Evolutionary conservation across 768 basidiomycete species (phyloP).

Genomic region (Suillus ampliporus): DNA sequence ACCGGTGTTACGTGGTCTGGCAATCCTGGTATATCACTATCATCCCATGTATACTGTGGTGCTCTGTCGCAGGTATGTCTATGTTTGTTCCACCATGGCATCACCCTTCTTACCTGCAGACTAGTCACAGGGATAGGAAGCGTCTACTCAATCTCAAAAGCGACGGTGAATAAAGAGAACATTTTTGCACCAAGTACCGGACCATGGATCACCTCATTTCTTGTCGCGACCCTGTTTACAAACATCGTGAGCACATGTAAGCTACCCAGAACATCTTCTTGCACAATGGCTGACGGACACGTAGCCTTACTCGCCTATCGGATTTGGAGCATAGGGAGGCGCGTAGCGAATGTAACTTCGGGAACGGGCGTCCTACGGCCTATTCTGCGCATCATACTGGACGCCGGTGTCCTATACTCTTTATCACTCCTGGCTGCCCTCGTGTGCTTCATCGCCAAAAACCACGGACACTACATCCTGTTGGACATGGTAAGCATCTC

Average conservation of each 20-base stretch:
- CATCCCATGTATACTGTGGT: conserved; percentile 26
- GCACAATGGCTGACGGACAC: neutral
- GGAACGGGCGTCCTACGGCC: conserved; percentile 20
- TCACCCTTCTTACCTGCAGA: neutral
- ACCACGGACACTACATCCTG: conserved; percentile 25
- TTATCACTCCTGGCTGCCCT: conserved; percentile 27
- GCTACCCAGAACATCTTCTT: neutral
- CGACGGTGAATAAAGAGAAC: conserved; percentile 14
- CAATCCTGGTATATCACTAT: conserved; percentile 23
- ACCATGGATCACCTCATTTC: conserved; percentile 31
- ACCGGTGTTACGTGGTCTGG: conserved; percentile 36
- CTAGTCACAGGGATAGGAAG: conserved; percentile 23
- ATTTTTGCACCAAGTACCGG: conserved; percentile 24
- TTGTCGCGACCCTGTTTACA: conserved; percentile 23
- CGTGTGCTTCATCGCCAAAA: conserved; percentile 26
- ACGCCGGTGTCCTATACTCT: conserved; percentile 30
- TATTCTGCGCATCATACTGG: conserved; percentile 29
- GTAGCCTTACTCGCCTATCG: conserved; percentile 30
- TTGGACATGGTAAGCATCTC: conserved; percentile 26
- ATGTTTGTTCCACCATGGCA: neutral
- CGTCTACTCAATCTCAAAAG: conserved; percentile 21
- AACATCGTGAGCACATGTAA: conserved; percentile 29
- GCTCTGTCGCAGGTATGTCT: conserved; percentile 16
- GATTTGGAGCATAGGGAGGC: conserved; percentile 27
- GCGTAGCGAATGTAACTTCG: conserved; percentile 6